A percentile compares a stretch with the other conserved stretches of the same genome.
Conservation (phyloP, 2,329 filamentous ascomycete genomes). For the Fusarium solani-melongenae region DNA sequence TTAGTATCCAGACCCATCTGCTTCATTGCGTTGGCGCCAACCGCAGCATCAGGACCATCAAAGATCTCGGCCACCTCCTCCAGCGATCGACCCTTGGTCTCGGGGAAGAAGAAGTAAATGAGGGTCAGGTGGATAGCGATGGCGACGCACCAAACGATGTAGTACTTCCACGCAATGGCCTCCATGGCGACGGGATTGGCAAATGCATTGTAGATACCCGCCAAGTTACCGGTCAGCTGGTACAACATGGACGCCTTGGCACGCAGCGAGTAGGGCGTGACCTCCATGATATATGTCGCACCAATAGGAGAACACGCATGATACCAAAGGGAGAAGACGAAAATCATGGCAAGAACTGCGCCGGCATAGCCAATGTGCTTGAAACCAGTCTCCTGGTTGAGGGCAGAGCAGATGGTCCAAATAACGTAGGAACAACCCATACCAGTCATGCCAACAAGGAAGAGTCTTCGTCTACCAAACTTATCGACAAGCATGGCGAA, state of each 20-base stretch:
- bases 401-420: slow-evolving; percentile 55
- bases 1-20: slow-evolving; percentile 28
- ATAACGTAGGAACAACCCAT: slow-evolving; percentile 51
- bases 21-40: slow-evolving; percentile 31
- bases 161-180: slow-evolving; percentile 55
- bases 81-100: slow-evolving; percentile 36
- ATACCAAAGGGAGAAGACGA: slow-evolving; percentile 38
- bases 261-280: slow-evolving; percentile 49
- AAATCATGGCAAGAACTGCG: slow-evolving; percentile 55
- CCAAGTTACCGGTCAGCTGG: slow-evolving; percentile 43
- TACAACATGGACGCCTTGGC: slow-evolving; percentile 46
- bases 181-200: slow-evolving; percentile 57
- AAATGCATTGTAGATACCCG: slow-evolving; percentile 52
- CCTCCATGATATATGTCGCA: slow-evolving; percentile 58
- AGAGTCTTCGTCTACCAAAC: slow-evolving; percentile 55
- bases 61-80: slow-evolving; percentile 41
- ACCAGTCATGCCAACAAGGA: slow-evolving; percentile 48
- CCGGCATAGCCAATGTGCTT: slow-evolving; percentile 49
- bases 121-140: slow-evolving; percentile 33
- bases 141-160: slow-evolving; percentile 55
- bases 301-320: slow-evolving; percentile 54
- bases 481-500: slow-evolving; percentile 54
- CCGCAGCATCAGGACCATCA: slow-evolving; percentile 33
- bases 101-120: slow-evolving; percentile 45
- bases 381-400: slow-evolving; percentile 44